Evolutionary conservation across 768 basidiomycete genomes (phyloP).

Genomic region (Psilocybe tampanensis): DNA sequence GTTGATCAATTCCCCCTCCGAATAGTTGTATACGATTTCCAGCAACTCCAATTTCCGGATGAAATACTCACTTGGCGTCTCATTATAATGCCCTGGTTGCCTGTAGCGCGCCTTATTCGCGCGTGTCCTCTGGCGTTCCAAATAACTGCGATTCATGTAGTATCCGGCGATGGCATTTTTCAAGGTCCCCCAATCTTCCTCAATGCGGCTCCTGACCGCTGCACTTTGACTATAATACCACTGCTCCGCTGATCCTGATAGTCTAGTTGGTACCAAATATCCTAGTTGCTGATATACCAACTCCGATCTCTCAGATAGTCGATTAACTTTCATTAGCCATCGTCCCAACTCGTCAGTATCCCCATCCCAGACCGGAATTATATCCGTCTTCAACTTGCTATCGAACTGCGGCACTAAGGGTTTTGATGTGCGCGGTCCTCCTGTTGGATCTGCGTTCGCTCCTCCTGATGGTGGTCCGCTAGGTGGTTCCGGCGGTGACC

Average conservation of each 20-base stretch:
- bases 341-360: neutral
- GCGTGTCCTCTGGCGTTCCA: slow-evolving; percentile 26
- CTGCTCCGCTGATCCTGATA: neutral
- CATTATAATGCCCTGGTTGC: slow-evolving; percentile 22
- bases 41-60: slow-evolving; percentile 31
- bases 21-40: slow-evolving; percentile 10
- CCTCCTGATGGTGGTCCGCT: neutral
- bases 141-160: slow-evolving; percentile 32
- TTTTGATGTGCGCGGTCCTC: too few species aligned
- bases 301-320: neutral
- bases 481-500: too few species aligned
- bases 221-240: neutral
- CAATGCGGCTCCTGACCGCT: slow-evolving; percentile 4
- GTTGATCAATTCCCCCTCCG: slow-evolving; percentile 31
- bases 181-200: slow-evolving; percentile 30
- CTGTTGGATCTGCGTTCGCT: too few species aligned
- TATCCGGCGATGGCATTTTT: slow-evolving; percentile 23
- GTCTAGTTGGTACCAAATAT: neutral
- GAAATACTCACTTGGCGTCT: slow-evolving; percentile 35
- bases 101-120: slow-evolving; percentile 29
- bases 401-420: neutral
- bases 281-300: neutral
- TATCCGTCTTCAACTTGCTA: neutral
- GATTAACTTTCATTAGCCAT: neutral
- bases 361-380: slow-evolving; percentile 1